These are phyloP conservation scores for Xylariaceae sp. DNA, from an alignment of 2,329 filamentous ascomycete species.

Conservation along the genomic window DNA sequence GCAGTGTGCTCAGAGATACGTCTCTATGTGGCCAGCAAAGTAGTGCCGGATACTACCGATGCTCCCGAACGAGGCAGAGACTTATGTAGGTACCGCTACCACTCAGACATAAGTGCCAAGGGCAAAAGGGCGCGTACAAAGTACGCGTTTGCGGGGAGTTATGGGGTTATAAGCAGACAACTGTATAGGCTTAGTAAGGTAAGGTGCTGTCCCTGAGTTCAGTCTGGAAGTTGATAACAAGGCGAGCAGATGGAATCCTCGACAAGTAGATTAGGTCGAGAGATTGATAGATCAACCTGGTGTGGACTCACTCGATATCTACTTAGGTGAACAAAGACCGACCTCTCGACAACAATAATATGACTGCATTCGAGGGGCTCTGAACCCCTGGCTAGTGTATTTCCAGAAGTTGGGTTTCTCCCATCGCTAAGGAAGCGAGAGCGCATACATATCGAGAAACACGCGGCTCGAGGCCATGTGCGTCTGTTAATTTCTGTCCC, in stretches of 20 bases:
- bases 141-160: too few species aligned
- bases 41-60: neutral
- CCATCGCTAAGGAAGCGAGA: neutral
- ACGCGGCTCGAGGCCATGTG: neutral
- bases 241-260: too few species aligned
- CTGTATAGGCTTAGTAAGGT: neutral
- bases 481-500: neutral
- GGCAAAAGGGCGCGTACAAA: too few species aligned
- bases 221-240: too few species aligned
- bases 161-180: too few species aligned
- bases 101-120: too few species aligned
- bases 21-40: neutral
- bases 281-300: too few species aligned
- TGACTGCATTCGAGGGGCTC: conserved; percentile 1
- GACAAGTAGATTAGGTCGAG: too few species aligned
- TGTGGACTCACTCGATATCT: neutral
- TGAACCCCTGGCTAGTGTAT: conserved; percentile 15
- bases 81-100: neutral
- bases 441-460: neutral
- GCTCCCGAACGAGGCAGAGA: neutral
- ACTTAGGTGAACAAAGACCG: neutral
- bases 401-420: conserved; percentile 15
- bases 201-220: neutral
- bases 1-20: too few species aligned
- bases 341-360: too few species aligned